Percentiles rank a stretch among this genome's conserved stretches.
Evolutionary conservation across 2,329 filamentous ascomycete genomes (phyloP).

Genomic region (Fusarium subtropicale): DNA sequence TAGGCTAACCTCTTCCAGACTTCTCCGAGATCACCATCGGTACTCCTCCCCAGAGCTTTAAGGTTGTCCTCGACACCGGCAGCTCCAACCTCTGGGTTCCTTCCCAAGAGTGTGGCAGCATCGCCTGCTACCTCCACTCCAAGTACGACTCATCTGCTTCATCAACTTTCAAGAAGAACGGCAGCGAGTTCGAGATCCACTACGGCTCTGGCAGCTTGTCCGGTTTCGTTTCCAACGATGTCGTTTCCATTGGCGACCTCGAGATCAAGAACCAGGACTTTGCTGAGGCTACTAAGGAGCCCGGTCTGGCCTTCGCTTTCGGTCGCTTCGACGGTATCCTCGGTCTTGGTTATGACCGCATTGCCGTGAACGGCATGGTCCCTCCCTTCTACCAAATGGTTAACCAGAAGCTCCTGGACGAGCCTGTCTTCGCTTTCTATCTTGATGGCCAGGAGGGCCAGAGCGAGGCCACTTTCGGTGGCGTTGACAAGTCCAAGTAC

Average conservation of each 20-base stretch:
- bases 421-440: constrained; percentile 97
- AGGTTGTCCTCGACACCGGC: constrained; percentile 97
- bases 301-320: constrained; percentile 96
- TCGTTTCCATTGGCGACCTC: constrained; percentile 87
- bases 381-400: constrained; percentile 98
- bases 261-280: constrained; percentile 92
- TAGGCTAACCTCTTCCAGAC: constrained; percentile 66
- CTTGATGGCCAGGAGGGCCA: constrained; percentile 78
- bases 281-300: constrained; percentile 94
- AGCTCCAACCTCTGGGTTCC: constrained; percentile 99
- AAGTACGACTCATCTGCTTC: constrained; percentile 96
- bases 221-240: constrained; percentile 93
- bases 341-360: constrained; percentile 92
- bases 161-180: constrained; percentile 93
- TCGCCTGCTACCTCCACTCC: constrained; percentile 96
- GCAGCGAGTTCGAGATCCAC: constrained; percentile 88
- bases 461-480: constrained; percentile 92
- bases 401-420: constrained; percentile 87
- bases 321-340: constrained; percentile 97
- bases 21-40: constrained; percentile 97
- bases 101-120: constrained; percentile 88
- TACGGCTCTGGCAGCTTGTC: constrained; percentile 96
- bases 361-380: constrained; percentile 95
- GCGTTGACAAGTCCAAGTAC: constrained; percentile 83
- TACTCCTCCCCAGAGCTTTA: constrained; percentile 93